Base-by-base conservation (phyloP, 2,329 filamentous ascomycete species). In the Cyphellophora europaea region DNA sequence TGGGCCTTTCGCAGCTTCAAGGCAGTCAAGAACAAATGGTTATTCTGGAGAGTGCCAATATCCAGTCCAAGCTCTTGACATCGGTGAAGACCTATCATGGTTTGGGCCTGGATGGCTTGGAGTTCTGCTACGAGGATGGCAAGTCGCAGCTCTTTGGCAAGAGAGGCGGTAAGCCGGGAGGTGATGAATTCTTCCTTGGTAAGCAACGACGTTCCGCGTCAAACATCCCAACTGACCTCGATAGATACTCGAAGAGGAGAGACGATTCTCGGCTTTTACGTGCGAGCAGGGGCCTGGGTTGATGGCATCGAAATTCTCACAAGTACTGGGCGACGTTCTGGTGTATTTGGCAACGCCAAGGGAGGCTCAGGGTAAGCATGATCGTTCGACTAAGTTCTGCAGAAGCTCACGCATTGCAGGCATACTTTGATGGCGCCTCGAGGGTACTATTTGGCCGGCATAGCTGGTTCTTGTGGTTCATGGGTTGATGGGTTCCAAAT, bases 261-360 rank as follows among this genome's bases (percentile, higher is more conserved):
- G 62, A 81, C 83, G 42, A 68, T 98, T 29, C 77, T 86, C 40
- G 91, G 91, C 6, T 95, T 98, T 56, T 74, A 81, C 49, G 66
- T 96, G 33, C 72, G 87, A 46, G 78, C 82, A 32, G 87, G 85
- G 14, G 66, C 74, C 40, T 91, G 82, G 77, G 80, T 96, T 46
- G 86, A 95, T 55, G 89, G 79, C 10, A 72, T 96, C 34, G 86
- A 94, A 55, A 79, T 96, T 44, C 64, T 95, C 58, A 96, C 91
- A 1, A 95, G 79, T 51, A 63, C 85, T 41, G 88, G 88, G n/a
- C 74, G 88, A 49, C 82, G 80, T 56, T 95, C 89, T 19, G 76
- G 79, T 36, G 63, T 93, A 41, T 96, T 79, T 66, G 91, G 91
- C 40, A 91, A 93, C 49, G 61, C 78, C 8, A 67, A 69, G 45